Conservation (phyloP, 2,329 filamentous ascomycete species). For the Cylindrodendrum hubeiense region DNA sequence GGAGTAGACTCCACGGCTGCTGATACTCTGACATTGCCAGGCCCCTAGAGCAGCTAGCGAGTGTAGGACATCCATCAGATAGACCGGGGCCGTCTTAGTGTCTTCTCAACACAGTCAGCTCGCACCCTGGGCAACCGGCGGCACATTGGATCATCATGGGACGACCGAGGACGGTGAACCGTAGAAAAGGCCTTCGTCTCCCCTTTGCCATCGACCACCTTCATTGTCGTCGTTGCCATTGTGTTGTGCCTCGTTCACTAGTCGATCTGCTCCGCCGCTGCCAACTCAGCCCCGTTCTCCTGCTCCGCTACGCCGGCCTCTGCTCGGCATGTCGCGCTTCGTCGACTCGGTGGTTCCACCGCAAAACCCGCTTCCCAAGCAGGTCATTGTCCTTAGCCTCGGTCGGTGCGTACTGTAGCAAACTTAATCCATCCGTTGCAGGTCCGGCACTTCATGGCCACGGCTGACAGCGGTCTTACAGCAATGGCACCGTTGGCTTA, state of each 20-base stretch:
- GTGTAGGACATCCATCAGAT: neutral
- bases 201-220: neutral
- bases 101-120: neutral
- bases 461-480: neutral
- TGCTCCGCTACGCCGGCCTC: neutral
- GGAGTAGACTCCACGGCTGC: neutral
- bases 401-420: neutral
- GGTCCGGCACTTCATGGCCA: neutral
- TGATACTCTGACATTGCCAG: neutral
- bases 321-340: neutral
- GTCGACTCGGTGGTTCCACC: conserved; percentile 7
- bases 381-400: conserved; percentile 5
- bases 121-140: too few relatives aligned
- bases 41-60: neutral
- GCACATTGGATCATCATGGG: too few relatives aligned
- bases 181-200: neutral
- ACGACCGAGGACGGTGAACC: neutral
- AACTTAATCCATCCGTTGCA: too few relatives aligned
- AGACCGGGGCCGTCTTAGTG: neutral
- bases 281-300: neutral
- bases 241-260: too few relatives aligned
- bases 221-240: neutral
- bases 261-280: neutral
- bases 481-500: conserved; percentile 3
- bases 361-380: neutral